phyloP scores from a whole-genome alignment of 2,329 filamentous ascomycete species.

The Parastagonospora nodorum region DNA sequence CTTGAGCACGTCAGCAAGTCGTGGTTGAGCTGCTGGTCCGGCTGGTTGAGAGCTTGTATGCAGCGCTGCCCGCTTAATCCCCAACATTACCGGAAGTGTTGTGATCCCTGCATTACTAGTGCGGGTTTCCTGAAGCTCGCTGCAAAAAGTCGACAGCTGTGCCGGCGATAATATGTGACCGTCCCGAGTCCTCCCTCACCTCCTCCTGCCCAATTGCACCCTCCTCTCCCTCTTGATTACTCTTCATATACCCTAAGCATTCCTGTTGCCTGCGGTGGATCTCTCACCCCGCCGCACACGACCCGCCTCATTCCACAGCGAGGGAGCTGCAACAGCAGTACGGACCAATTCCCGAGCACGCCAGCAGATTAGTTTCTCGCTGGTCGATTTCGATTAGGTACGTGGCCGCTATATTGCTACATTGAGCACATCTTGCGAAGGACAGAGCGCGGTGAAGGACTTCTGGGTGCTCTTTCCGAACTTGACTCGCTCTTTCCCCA shows the following conservation, averaged over 20 bases:
- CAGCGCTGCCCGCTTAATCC: neutral
- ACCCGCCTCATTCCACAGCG: constrained; percentile 23
- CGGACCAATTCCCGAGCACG: constrained; percentile 36
- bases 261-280: constrained; percentile 21
- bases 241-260: constrained; percentile 16
- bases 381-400: constrained; percentile 7
- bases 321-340: constrained; percentile 44
- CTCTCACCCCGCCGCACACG: constrained; percentile 15
- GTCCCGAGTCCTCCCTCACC: constrained; percentile 24
- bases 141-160: constrained; percentile 34
- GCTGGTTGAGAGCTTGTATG: no score
- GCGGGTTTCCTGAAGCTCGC: constrained; percentile 12
- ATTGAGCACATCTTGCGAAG: constrained; percentile 22
- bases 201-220: constrained; percentile 25
- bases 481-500: constrained; percentile 14
- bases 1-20: neutral
- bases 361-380: constrained; percentile 46
- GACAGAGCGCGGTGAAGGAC: constrained; percentile 4
- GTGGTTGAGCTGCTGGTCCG: neutral
- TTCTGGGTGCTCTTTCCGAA: constrained; percentile 9
- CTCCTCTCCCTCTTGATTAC: constrained; percentile 11
- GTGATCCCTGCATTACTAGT: constrained; percentile 19
- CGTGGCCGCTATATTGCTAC: neutral
- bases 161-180: constrained; percentile 28
- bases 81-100: constrained; percentile 4